phyloP scores from a whole-genome alignment of 2,329 filamentous ascomycete genomes.

The Diplocarpon mali region DNA sequence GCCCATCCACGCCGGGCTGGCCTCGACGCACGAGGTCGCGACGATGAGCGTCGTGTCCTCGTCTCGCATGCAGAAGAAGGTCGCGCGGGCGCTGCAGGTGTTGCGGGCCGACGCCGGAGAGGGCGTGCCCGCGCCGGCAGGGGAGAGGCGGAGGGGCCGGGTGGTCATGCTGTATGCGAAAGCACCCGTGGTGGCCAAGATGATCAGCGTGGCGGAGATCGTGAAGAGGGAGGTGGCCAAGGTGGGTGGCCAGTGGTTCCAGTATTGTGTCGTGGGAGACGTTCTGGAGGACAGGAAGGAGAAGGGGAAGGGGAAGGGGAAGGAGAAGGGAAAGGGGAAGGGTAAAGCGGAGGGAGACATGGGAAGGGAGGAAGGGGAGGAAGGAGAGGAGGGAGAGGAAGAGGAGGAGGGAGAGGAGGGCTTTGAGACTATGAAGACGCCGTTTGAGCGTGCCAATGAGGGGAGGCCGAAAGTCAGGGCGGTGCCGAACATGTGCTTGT shows the following conservation, averaged over 20 bases:
- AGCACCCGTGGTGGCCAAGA: constrained; percentile 41
- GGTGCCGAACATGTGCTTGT: constrained; percentile 47
- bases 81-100: constrained; percentile 20
- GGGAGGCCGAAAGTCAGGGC: constrained; percentile 35
- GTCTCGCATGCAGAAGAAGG: constrained; percentile 39
- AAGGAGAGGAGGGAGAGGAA: constrained; percentile 16
- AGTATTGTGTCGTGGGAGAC: constrained; percentile 28
- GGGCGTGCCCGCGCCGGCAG: background rate
- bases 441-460: constrained; percentile 42
- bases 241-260: constrained; percentile 32
- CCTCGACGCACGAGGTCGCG: constrained; percentile 33
- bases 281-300: constrained; percentile 22
- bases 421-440: constrained; percentile 48
- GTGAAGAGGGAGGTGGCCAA: constrained; percentile 44
- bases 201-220: constrained; percentile 58
- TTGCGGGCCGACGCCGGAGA: constrained; percentile 15
- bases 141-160: background rate
- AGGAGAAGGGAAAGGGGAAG: constrained; percentile 29
- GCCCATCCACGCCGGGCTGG: constrained; percentile 26
- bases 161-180: constrained; percentile 32
- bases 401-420: constrained; percentile 31
- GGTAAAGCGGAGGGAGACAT: background rate
- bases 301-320: constrained; percentile 29
- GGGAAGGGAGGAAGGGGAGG: background rate
- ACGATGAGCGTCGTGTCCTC: constrained; percentile 47